These are phyloP conservation scores for Penicillium sp. DNA, from an alignment of 2,329 filamentous ascomycete species.

Conservation along the genomic window DNA sequence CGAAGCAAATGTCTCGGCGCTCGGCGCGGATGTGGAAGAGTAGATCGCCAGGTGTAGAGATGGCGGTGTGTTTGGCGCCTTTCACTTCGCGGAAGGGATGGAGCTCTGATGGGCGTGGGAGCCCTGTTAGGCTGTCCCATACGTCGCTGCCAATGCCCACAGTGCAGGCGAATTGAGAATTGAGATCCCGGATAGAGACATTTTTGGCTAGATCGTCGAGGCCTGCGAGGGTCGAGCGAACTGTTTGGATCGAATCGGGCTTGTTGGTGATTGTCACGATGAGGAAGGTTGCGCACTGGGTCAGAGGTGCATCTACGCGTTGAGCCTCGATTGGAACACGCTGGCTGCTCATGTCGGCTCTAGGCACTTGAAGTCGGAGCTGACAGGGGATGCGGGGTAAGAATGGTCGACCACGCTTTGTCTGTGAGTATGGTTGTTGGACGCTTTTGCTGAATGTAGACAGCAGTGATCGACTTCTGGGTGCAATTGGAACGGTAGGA, in stretches of 20 bases:
- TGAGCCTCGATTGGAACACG: constrained; percentile 39
- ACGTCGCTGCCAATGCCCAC: constrained; percentile 51
- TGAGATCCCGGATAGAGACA: constrained; percentile 48
- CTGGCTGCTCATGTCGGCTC: constrained; percentile 20
- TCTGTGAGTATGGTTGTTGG: not conserved
- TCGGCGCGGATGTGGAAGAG: constrained; percentile 57
- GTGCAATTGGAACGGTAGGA: not conserved
- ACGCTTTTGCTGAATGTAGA: not conserved
- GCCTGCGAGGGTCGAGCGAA: constrained; percentile 45
- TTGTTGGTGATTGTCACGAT: constrained; percentile 42
- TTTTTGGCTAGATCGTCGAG: constrained; percentile 50
- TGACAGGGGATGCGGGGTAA: not conserved
- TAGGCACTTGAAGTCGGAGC: not conserved
- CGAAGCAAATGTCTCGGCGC: constrained; percentile 54
- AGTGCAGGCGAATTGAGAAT: constrained; percentile 48
- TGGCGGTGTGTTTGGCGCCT: constrained; percentile 49
- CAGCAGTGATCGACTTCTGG: too few relatives aligned
- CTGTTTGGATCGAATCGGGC: constrained; percentile 36
- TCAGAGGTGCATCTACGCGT: constrained; percentile 49
- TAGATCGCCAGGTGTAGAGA: constrained; percentile 54
- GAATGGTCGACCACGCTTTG: not conserved
- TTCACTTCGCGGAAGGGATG: constrained; percentile 47
- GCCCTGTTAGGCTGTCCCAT: constrained; percentile 47
- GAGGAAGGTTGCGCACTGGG: constrained; percentile 51
- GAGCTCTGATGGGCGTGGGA: constrained; percentile 49